Percentiles rank a stretch among this genome's conserved stretches.
Evolutionary conservation across 1,284 basidiomycete species (phyloP).

Genomic region (Ceratobasidium sp.): DNA sequence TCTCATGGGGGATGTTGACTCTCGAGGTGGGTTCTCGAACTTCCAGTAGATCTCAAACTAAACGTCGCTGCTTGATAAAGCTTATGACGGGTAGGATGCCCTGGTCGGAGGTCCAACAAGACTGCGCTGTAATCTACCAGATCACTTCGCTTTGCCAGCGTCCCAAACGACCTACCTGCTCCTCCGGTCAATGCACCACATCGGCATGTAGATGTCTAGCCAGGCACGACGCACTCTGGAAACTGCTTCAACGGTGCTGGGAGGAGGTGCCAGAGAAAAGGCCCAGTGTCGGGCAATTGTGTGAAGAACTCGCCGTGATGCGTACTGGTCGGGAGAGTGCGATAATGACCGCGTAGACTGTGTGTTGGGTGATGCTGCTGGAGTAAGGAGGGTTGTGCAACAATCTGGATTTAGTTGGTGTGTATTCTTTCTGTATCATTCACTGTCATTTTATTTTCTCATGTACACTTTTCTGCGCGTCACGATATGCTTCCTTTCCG

Average conservation of each 20-base stretch:
- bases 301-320: neutral
- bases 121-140: constrained; percentile 36
- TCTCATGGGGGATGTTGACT: constrained; percentile 37
- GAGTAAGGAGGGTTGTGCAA: too few species aligned
- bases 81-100: constrained; percentile 32
- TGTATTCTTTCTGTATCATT: too few species aligned
- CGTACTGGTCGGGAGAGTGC: neutral
- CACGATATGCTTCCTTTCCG: too few species aligned
- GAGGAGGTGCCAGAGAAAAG: constrained; percentile 22
- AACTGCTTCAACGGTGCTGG: constrained; percentile 25
- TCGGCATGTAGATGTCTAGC: constrained; percentile 18
- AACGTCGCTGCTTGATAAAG: too few species aligned
- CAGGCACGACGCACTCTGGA: constrained; percentile 16
- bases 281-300: constrained; percentile 9
- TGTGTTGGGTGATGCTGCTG: neutral
- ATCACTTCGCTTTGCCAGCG: constrained; percentile 22
- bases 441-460: too few species aligned
- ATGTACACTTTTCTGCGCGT: too few species aligned
- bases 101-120: constrained; percentile 35
- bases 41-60: neutral
- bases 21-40: constrained; percentile 5
- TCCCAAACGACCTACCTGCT: constrained; percentile 24
- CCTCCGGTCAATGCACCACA: too few species aligned
- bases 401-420: too few species aligned
- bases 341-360: too few species aligned